Percentiles rank a stretch among this genome's conserved stretches.
These are phyloP conservation scores for Penicillium macrosclerotiorum DNA, from an alignment of 495 filamentous ascomycete species.

Conservation along the genomic window DNA sequence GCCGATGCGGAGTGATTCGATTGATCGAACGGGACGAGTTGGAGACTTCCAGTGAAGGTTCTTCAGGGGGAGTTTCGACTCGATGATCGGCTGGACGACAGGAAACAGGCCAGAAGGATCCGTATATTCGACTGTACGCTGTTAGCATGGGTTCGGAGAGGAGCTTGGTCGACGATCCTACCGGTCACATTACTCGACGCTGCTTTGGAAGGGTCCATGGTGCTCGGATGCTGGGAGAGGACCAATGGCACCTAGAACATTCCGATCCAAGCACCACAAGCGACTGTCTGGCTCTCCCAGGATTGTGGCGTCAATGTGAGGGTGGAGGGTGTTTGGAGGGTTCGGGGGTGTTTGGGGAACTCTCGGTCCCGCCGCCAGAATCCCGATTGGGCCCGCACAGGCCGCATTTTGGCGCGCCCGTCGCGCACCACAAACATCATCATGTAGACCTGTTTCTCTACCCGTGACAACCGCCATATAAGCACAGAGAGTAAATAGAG, in stretches of 20 bases:
- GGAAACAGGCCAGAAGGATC: slow-evolving; percentile 87
- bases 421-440: too few species aligned
- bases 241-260: slow-evolving; percentile 32
- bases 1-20: slow-evolving; percentile 86
- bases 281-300: slow-evolving; percentile 4
- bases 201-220: slow-evolving; percentile 48
- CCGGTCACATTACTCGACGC: slow-evolving; percentile 53
- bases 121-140: slow-evolving; percentile 61
- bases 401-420: slow-evolving; percentile 20
- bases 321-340: slow-evolving; percentile 2
- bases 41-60: slow-evolving; percentile 98
- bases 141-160: slow-evolving; percentile 7
- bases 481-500: too few species aligned
- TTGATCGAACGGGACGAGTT: slow-evolving; percentile 83
- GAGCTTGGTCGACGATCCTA: slow-evolving; percentile 19
- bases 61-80: slow-evolving; percentile 77
- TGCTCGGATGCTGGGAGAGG: slow-evolving; percentile 31
- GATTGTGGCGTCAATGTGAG: not conserved
- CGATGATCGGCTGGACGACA: slow-evolving; percentile 71
- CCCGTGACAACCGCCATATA: too few species aligned
- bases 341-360: slow-evolving; percentile 8
- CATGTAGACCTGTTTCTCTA: too few species aligned
- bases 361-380: slow-evolving; percentile 7
- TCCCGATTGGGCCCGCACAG: slow-evolving; percentile 14
- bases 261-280: slow-evolving; percentile 18